Evolutionary conservation across 192 early-diverging fungal genomes (phyloP), one percentile per base, ranked within the genome.

Genomic region (Diversispora eburnea): DNA sequence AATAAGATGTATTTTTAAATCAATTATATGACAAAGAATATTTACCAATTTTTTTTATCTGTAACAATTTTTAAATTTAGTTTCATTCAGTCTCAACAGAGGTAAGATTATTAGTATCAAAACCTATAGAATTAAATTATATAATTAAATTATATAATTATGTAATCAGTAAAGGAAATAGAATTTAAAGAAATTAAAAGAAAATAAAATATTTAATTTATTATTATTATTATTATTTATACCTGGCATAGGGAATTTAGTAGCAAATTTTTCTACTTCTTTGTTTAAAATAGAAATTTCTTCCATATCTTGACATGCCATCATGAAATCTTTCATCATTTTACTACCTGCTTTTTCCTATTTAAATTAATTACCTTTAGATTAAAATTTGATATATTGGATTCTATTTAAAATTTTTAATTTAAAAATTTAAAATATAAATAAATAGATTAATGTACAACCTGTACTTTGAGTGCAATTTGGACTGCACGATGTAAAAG

Each of bases 261-360:
- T 88, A 58, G 98, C 94, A 84, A 99, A 98, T 41, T 83, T 85
- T 84, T 97, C 89, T 41, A 99, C 93, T 77, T 97, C 91, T 75
- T 88, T 88, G 77, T 90, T 88, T 62, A 99, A 88, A 66, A 85
- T 79, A 54, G 82, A 82, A 74, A 99, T 91, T 67, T 98, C 91
- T n/a, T 86, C 82, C 52, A 89, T 89, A 64, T 86, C 84, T 56
- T 88, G 88, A 43, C 94, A 79, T 22, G 88, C 95, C 64, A 88
- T 89, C 67, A 95, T 84, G 87, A 99, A 99, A 87, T 98, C 98
- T 89, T 98, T 98, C 84, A 99, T 89, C 84, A 98, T 77, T 89
- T 96, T 97, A 80, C 84, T 86, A 20, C 95, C 95, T 71, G 90
- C 86, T 81, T 87, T 84, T 42, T 83, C 72, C 72, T 72, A 60